phyloP scores from a whole-genome alignment of 257 asterid species.

The Nicotiana otophora region DNA sequence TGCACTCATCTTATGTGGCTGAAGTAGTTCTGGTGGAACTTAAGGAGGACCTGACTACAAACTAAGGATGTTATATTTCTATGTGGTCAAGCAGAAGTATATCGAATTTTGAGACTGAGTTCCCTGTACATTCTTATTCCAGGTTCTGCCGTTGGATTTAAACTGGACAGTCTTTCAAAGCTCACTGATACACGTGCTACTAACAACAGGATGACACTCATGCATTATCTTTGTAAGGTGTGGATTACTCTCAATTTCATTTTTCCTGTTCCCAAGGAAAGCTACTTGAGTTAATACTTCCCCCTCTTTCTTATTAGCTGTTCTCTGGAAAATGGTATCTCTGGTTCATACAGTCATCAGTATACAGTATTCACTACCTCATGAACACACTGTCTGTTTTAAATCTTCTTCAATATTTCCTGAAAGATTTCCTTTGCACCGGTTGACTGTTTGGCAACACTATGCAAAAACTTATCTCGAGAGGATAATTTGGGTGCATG shows the following conservation, averaged over 20 bases:
- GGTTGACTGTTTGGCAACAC: not conserved
- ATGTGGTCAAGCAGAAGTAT: not conserved
- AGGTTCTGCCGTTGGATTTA: slow-evolving; percentile 93
- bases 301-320: not conserved
- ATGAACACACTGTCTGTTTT: not conserved
- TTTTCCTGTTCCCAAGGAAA: not conserved
- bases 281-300: not conserved
- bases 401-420: not conserved
- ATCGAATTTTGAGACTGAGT: not conserved
- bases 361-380: not conserved
- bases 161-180: slow-evolving; percentile 90
- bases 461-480: not conserved
- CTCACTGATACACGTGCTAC: slow-evolving; percentile 86
- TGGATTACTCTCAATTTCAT: slow-evolving; percentile 3
- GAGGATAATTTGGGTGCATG: not conserved
- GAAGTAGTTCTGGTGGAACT: not conserved
- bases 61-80: no score
- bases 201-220: slow-evolving; percentile 82
- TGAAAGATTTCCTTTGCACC: not conserved
- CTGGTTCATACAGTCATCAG: not conserved
- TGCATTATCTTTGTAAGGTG: slow-evolving; percentile 98
- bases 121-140: slow-evolving; percentile 1
- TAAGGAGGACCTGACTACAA: no score
- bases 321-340: not conserved
- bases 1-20: not conserved